Base-by-base conservation (phyloP, 2,329 filamentous ascomycete genomes). In the Hypomyces perniciosus region DNA sequence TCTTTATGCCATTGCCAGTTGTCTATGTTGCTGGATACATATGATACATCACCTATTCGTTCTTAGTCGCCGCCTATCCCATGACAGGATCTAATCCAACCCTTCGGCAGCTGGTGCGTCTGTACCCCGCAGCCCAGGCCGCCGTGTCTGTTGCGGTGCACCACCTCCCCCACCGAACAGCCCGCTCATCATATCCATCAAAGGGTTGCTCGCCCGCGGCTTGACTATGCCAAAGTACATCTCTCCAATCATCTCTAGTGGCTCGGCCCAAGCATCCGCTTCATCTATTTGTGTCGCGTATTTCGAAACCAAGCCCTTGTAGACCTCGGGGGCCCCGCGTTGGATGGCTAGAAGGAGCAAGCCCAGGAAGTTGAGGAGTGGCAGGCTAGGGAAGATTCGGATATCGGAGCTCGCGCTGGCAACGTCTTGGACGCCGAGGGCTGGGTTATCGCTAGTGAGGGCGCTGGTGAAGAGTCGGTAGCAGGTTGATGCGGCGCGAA, bases 111-210 rank as follows among this genome's bases (percentile, higher is more conserved):
- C 68, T 26, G 81, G 80, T 57, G 73, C 67, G 59, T 77, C 71
- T 33, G 75, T 60, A 54, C 69, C 62, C 53, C 72, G 71, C 33
- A 72, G 59, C n/a, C 70, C 68, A n/a, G 71, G 71, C 51, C 70
- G 72, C 54, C 68, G 70, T 39, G 62, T 59, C 50, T 60, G 66
- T 52, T 62, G 65, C 54, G 63, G 58, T 44, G 78, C 59, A 12
- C 58, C 76, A 28, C 77, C 80, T 6, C 83, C 85, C 20, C 90
- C 90, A 44, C 91, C 91, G 63, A 99, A 88, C 77, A 99, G 82
- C 56, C 84, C 91, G 44, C 90, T 91, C 88, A 99, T 95, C 91
- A 99, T 97, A 66, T 99, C 93, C 70, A 97, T 83, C 68, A 99
- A 75, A 3, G 91, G 91, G 68, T 97, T 97, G 57, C 85, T 87